Base-by-base conservation (phyloP, 495 filamentous ascomycete species). In the Trichoderma erinaceum region DNA sequence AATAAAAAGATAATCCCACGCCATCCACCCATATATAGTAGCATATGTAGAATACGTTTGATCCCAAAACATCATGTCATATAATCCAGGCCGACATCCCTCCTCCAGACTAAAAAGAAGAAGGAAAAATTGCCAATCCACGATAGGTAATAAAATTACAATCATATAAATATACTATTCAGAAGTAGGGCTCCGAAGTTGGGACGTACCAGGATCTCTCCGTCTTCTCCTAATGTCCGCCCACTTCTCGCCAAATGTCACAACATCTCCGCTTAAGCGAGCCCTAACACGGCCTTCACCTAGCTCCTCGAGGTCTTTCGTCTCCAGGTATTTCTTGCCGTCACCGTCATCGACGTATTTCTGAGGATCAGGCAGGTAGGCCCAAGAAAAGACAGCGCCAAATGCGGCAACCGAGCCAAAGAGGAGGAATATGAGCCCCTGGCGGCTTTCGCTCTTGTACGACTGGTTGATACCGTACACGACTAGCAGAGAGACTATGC, bases 401-500 rank as follows among this genome's bases (percentile, higher is more conserved):
- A 75, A 65, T 3, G 73, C 71, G 71, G 76, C 75, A 69, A 77
- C 74, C 12, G 72, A 70, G 4, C 72, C 75, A 46, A 78, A 78
- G 12, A 78, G 70, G 43, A 78, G 52, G 56, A 78, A 78, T 13
- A 78, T 69, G 11, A 78, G 74, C 0, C 76, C 76, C 43, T 78
- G 76, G 6, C 71, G 63, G 15, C 65, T 75, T 6, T 65, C 18
- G 46, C 68, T 69, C 32, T 61, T 61, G 72, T 78, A 78, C 35
- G 75, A 73, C 35, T 67, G 41, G 66, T 78, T 73, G 65, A 78
- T 77, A 68, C 80, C 84, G 75, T 85, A 83, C 32, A 81, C 78
- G 68, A 80, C 74, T 52, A 85, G 78, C n/a, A 78, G 71, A 23
- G 83, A 83, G 50, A 85, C 67, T 75, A 92, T 95, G 70, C 91